phyloP scores from a whole-genome alignment of 306 rosid species.

The Dryas drummondii region DNA sequence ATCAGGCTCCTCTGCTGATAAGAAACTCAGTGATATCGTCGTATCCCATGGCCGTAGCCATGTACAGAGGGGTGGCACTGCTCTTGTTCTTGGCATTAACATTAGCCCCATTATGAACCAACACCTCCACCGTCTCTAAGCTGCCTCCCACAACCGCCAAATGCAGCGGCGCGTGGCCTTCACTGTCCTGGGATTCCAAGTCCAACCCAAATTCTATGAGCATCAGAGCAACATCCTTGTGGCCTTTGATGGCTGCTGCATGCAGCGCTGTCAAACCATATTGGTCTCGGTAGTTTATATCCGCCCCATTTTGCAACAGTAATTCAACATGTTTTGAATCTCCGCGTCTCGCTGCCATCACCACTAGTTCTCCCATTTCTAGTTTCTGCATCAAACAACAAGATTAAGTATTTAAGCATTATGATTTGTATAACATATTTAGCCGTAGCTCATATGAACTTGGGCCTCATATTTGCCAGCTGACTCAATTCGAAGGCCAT shows the following conservation, averaged over 20 bases:
- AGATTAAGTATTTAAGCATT: not conserved
- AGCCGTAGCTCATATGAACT: not conserved
- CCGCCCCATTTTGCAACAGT: constrained; percentile 43
- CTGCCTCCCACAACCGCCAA: constrained; percentile 64
- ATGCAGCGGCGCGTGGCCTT: constrained; percentile 75
- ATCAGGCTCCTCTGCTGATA: constrained; percentile 39
- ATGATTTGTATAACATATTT: not conserved
- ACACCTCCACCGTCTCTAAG: constrained; percentile 41
- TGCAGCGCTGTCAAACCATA: constrained; percentile 78
- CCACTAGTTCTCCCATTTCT: constrained; percentile 52
- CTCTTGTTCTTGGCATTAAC: constrained; percentile 41
- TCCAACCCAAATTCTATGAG: constrained; percentile 47
- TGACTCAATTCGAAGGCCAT: not conserved
- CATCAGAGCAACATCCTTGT: constrained; percentile 48
- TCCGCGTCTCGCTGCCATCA: constrained; percentile 58
- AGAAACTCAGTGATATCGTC: constrained; percentile 52
- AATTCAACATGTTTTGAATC: constrained; percentile 36
- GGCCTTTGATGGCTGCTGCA: constrained; percentile 71
- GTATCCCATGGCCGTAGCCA: constrained; percentile 62
- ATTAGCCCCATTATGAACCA: constrained; percentile 54
- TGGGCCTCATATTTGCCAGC: not conserved
- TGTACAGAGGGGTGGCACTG: constrained; percentile 59
- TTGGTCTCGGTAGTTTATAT: constrained; percentile 38
- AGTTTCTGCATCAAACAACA: constrained; percentile 29
- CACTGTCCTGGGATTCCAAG: constrained; percentile 58